Base-by-base conservation (phyloP, 768 basidiomycete genomes). In the Tulasnella sp. region DNA sequence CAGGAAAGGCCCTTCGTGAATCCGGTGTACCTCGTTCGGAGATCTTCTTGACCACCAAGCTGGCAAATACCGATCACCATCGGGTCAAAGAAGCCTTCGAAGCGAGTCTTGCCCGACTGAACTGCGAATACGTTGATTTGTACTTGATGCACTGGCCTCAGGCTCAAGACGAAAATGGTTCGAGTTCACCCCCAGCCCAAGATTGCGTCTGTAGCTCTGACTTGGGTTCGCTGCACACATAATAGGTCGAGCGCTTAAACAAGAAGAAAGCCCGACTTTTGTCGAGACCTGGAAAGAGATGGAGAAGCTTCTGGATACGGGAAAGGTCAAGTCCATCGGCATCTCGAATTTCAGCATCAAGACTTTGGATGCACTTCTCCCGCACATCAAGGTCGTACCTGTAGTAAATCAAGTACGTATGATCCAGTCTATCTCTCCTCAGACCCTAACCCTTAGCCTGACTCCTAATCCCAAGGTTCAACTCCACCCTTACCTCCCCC, bases 221-320 rank as follows among this genome's bases (percentile, higher is more conserved):
- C 37, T 20, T 37, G 3, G n/a, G 34, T 1, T 54, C 12, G 22
- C n/a, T 77, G 41, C 44, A 46, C 48, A 9, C 3, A 34, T 46
- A 20, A 41, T 54, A 72, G 78, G 78, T 37, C 40, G 50, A n/a
- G 50, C 40, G 16, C 40, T 72, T 24, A 73, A 75, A 24, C n/a
- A 73, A 6, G 73, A 81, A 31, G 44, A 54, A 42, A 46, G 44
- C 41, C 72, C 90, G 0, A 89, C 89, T 16, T 86, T 95, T 24
- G 90, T 91, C 44, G 93, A 95, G 11, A 96, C 94, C 44, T 95
- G 94, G 94, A 92, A 90, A 83, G 93, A 93, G 18, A 89, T 96
- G 90, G 88, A 94, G 82, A 88, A 88, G 69, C 89, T 96, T 14
- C 90, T 89, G 18, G 90, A 92, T 84, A 90, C 91, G 0, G 88